phyloP scores from a whole-genome alignment of 345 rosid genomes.

The Eucalyptus curtisii region DNA sequence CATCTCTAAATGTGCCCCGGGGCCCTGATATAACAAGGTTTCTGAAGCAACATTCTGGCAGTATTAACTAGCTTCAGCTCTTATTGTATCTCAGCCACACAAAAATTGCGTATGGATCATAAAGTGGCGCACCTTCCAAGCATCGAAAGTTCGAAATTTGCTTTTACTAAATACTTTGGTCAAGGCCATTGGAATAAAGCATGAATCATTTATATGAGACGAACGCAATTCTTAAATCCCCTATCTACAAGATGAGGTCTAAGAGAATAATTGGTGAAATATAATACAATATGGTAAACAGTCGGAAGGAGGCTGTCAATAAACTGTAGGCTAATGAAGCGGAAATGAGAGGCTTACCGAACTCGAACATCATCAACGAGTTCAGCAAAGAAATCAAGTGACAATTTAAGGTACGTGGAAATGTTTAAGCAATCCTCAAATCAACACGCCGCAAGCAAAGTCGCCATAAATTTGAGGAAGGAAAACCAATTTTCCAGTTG shows the following conservation, averaged over 20 bases:
- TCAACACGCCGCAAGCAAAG: not conserved
- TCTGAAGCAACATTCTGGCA: not conserved
- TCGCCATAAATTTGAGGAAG: not conserved
- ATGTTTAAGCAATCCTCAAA: not conserved
- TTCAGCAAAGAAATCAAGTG: not conserved
- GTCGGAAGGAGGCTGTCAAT: not conserved
- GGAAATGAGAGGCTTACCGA: not conserved
- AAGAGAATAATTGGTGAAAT: not conserved
- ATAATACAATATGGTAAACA: not conserved
- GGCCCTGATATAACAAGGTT: not conserved
- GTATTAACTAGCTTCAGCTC: not conserved
- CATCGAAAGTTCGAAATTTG: not conserved
- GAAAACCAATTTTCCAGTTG: not conserved
- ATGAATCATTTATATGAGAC: not conserved
- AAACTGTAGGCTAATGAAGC: not conserved
- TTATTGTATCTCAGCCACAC: not conserved
- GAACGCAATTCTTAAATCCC: not conserved
- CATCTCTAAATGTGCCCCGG: not conserved
- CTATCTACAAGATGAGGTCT: not conserved
- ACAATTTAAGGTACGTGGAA: not conserved
- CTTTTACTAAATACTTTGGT: not conserved
- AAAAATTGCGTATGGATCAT: not conserved
- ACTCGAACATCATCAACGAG: not conserved
- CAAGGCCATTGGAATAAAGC: not conserved
- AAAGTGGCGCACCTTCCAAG: not conserved